Conservation (phyloP, 1,284 basidiomycete species). For the Phaffia rhodozyma region DNA sequence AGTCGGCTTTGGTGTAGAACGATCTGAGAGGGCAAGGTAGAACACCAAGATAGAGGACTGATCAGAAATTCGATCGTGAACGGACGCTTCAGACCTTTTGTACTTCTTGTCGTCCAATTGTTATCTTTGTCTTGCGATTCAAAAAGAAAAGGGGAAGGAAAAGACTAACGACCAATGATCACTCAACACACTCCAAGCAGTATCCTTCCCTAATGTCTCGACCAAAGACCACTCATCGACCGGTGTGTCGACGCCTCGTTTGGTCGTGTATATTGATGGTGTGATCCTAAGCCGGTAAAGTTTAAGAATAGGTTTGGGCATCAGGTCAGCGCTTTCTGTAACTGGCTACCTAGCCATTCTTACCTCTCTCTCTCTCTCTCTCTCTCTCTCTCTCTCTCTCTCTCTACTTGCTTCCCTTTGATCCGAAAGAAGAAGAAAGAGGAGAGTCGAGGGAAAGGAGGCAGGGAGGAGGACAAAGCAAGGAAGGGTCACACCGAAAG, state of each 20-base stretch:
- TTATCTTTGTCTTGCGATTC: too few relatives aligned
- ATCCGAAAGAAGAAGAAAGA: not conserved
- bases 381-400: too few relatives aligned
- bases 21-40: constrained; percentile 20
- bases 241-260: constrained; percentile 2
- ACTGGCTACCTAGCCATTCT: too few relatives aligned
- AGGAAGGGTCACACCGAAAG: too few relatives aligned
- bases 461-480: not conserved
- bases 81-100: too few relatives aligned
- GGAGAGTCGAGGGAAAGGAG: not conserved
- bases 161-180: constrained; percentile 25
- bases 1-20: constrained; percentile 27
- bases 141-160: too few relatives aligned
- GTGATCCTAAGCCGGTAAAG: constrained; percentile 23
- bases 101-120: too few relatives aligned
- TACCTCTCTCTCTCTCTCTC: too few relatives aligned
- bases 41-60: too few relatives aligned
- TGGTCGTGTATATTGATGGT: constrained; percentile 21
- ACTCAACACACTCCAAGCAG: constrained; percentile 14
- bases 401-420: constrained; percentile 4
- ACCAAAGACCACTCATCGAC: constrained; percentile 26
- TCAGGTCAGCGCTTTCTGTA: too few relatives aligned
- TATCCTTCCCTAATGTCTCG: constrained; percentile 21
- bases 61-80: too few relatives aligned
- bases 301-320: too few relatives aligned